phyloP scores from a whole-genome alignment of 2,329 filamentous ascomycete species.

The Scortechinia acanthostroma region DNA sequence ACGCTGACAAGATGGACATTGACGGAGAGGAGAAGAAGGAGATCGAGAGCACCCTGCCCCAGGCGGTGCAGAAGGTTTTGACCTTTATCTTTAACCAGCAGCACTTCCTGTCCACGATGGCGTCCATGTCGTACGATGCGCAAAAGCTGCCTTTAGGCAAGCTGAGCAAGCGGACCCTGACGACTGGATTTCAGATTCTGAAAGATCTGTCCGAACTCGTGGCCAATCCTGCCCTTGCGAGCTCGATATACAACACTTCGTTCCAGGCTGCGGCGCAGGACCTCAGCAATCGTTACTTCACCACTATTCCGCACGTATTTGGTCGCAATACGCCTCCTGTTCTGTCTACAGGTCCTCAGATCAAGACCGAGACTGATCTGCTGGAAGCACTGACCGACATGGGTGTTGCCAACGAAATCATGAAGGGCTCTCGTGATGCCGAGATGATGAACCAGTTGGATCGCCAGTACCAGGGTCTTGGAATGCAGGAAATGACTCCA shows the following conservation, averaged over 20 bases:
- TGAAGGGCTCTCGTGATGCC: slow-evolving; percentile 49
- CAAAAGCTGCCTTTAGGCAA: slow-evolving; percentile 79
- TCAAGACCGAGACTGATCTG: slow-evolving; percentile 74
- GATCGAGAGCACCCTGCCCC: neutral
- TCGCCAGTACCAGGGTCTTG: slow-evolving; percentile 63
- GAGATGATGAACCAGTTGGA: slow-evolving; percentile 42
- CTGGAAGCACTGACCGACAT: slow-evolving; percentile 78
- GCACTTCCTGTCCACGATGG: slow-evolving; percentile 64
- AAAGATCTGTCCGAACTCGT: slow-evolving; percentile 69
- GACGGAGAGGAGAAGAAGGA: neutral
- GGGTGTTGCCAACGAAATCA: slow-evolving; percentile 73
- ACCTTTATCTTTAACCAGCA: slow-evolving; percentile 12
- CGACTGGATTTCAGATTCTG: slow-evolving; percentile 67
- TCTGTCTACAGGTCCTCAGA: slow-evolving; percentile 39
- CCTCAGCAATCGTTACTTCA: slow-evolving; percentile 63
- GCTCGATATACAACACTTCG: slow-evolving; percentile 31
- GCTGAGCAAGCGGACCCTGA: slow-evolving; percentile 72
- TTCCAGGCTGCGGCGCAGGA: slow-evolving; percentile 35
- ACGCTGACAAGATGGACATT: slow-evolving; percentile 15
- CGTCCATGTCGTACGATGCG: slow-evolving; percentile 62
- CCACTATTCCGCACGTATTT: slow-evolving; percentile 74
- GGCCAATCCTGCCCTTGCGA: slow-evolving; percentile 16
- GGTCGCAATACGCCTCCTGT: slow-evolving; percentile 68
- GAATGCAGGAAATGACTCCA: slow-evolving; percentile 70
- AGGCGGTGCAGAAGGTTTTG: neutral